A percentile compares a stretch with the other conserved stretches of the same genome.
These are phyloP conservation scores for Macadamia tetraphylla DNA, from an alignment of 164 flowering plant species.

Conservation along the genomic window DNA sequence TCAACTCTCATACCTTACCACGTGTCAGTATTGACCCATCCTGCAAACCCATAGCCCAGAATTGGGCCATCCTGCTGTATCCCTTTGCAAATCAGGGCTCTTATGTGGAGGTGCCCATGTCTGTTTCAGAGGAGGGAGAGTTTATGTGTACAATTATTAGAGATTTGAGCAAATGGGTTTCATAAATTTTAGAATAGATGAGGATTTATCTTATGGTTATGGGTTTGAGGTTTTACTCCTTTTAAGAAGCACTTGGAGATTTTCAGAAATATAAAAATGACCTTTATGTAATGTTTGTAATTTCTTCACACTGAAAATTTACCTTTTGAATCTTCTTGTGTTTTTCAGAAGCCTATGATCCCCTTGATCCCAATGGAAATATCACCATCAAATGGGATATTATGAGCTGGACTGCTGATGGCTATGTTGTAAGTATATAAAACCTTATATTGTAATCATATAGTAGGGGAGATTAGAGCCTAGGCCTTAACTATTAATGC, in stretches of 20 bases:
- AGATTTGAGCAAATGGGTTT: too few relatives aligned
- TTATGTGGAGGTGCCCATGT: not conserved
- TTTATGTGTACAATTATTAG: too few relatives aligned
- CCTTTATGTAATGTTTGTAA: not conserved
- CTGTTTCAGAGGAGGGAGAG: too few relatives aligned
- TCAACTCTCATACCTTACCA: too few relatives aligned
- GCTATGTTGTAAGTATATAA: slow-evolving; percentile 60
- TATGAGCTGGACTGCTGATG: slow-evolving; percentile 72
- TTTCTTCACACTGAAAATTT: not conserved
- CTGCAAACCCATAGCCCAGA: not conserved
- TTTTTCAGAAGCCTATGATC: slow-evolving; percentile 64
- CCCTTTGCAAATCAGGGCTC: not conserved
- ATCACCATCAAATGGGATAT: slow-evolving; percentile 82
- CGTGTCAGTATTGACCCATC: not conserved
- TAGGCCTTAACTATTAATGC: too few relatives aligned
- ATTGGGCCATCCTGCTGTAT: not conserved
- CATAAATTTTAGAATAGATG: too few relatives aligned
- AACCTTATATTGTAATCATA: too few relatives aligned
- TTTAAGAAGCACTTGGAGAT: not conserved
- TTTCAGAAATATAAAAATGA: not conserved
- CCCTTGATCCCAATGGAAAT: slow-evolving; percentile 72
- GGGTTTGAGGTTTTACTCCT: too few relatives aligned
- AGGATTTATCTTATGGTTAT: too few relatives aligned
- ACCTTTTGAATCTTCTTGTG: not conserved
- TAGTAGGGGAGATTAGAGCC: too few relatives aligned